These are phyloP conservation scores for Cyathus olla DNA, from an alignment of 1,284 basidiomycete species.

Conservation along the genomic window DNA sequence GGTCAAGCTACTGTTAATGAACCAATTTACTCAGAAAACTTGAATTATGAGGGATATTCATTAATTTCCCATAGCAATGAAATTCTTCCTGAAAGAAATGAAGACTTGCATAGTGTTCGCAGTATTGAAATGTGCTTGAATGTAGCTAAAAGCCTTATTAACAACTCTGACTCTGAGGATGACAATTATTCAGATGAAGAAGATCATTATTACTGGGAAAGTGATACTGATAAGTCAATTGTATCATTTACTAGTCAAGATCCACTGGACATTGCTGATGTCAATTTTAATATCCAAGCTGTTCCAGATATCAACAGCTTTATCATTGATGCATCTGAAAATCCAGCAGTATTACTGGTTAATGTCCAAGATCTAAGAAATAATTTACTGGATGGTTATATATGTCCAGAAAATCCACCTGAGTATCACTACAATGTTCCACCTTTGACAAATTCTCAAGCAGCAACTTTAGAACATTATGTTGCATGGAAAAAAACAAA, in stretches of 20 bases:
- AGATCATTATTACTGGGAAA: neutral
- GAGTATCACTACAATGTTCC: neutral
- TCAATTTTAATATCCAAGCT: neutral
- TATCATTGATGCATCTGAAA: neutral
- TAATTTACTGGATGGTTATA: neutral
- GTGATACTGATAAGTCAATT: neutral
- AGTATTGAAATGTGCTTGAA: no score
- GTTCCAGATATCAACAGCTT: neutral
- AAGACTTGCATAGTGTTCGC: no score
- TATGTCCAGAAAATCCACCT: neutral
- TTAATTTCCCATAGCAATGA: no score
- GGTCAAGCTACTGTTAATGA: no score
- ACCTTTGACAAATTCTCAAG: conserved; percentile 4
- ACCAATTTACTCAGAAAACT: no score
- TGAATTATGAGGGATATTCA: no score
- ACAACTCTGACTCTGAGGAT: neutral
- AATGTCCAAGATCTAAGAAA: neutral
- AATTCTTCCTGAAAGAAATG: no score
- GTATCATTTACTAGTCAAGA: neutral
- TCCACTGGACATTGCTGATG: neutral
- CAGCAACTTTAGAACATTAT: conserved; percentile 26
- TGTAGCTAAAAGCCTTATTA: no score
- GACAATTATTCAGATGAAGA: neutral
- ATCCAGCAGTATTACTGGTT: neutral
- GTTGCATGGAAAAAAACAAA: conserved; percentile 30